Percentiles rank a stretch among this genome's conserved stretches.
These are phyloP conservation scores for Neohortaea acidophila DNA, from an alignment of 495 filamentous ascomycete genomes.

Conservation along the genomic window DNA sequence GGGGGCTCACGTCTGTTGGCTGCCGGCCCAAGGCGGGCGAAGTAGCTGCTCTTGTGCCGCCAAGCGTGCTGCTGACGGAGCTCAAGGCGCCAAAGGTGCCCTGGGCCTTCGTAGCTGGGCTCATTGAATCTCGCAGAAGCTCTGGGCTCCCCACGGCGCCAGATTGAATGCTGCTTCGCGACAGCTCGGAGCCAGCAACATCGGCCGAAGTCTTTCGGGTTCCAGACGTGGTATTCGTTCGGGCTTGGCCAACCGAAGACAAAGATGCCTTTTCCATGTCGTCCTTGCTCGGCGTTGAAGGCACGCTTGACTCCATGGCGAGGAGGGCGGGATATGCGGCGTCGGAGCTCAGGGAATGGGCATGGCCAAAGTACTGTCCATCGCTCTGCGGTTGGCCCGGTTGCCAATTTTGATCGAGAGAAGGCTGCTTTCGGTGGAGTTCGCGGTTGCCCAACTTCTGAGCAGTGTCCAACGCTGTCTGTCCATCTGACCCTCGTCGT, in stretches of 20 bases:
- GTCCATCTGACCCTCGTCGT: constrained; percentile 75
- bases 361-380: constrained; percentile 18
- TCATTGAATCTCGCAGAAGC: constrained; percentile 3
- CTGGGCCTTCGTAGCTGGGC: constrained; percentile 2
- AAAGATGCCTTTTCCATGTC: too few relatives aligned
- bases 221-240: too few relatives aligned
- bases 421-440: constrained; percentile 62
- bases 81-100: constrained; percentile 4
- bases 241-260: too few relatives aligned
- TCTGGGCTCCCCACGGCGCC: constrained; percentile 3
- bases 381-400: constrained; percentile 35
- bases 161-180: too few relatives aligned
- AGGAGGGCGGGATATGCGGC: too few relatives aligned
- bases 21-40: too few relatives aligned
- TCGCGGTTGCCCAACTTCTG: constrained; percentile 11
- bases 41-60: constrained; percentile 1
- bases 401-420: constrained; percentile 84
- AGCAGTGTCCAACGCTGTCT: constrained; percentile 35
- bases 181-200: too few relatives aligned
- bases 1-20: constrained; percentile 4
- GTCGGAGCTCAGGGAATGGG: constrained; percentile 23
- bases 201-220: too few relatives aligned
- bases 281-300: too few relatives aligned
- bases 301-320: too few relatives aligned
- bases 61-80: constrained; percentile 6